Evolutionary conservation across 768 basidiomycete species (phyloP).

Genomic region (Boletus edulis): DNA sequence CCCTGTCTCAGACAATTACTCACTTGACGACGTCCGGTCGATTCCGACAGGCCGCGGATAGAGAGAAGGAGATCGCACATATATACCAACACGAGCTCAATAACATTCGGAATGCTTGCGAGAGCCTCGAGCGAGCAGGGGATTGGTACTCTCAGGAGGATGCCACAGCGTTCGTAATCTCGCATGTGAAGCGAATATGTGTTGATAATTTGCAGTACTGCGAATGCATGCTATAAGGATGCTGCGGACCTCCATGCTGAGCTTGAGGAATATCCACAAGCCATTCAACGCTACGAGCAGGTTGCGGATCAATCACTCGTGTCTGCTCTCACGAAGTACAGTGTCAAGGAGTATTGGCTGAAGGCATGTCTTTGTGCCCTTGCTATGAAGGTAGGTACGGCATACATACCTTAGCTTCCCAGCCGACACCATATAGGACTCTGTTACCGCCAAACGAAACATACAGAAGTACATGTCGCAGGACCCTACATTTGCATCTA

Average conservation of each 20-base stretch:
- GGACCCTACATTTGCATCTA: constrained; percentile 82
- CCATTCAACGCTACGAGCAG: constrained; percentile 86
- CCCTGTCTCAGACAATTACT: constrained; percentile 79
- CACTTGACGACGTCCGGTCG: constrained; percentile 82
- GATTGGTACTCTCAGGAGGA: constrained; percentile 99
- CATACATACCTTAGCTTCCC: background rate
- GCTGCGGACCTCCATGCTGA: constrained; percentile 95
- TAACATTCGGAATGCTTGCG: constrained; percentile 83
- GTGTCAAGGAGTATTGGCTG: constrained; percentile 98
- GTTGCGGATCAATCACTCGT: constrained; percentile 82
- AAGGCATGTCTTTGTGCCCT: constrained; percentile 83
- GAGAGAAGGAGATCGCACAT: constrained; percentile 96
- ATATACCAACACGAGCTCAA: constrained; percentile 83
- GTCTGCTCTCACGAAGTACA: constrained; percentile 92
- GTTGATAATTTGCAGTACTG: constrained; percentile 60
- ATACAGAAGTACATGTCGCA: constrained; percentile 73
- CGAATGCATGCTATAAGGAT: constrained; percentile 93
- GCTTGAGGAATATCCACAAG: constrained; percentile 78
- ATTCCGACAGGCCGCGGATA: constrained; percentile 96
- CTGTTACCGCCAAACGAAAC: constrained; percentile 79
- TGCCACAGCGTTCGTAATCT: constrained; percentile 77
- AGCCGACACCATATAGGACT: constrained; percentile 54
- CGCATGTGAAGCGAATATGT: background rate
- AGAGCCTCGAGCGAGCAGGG: constrained; percentile 87
- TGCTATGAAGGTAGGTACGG: constrained; percentile 72